phyloP scores from a whole-genome alignment of 2,329 filamentous ascomycete genomes.

The Diplodia sapinea region DNA sequence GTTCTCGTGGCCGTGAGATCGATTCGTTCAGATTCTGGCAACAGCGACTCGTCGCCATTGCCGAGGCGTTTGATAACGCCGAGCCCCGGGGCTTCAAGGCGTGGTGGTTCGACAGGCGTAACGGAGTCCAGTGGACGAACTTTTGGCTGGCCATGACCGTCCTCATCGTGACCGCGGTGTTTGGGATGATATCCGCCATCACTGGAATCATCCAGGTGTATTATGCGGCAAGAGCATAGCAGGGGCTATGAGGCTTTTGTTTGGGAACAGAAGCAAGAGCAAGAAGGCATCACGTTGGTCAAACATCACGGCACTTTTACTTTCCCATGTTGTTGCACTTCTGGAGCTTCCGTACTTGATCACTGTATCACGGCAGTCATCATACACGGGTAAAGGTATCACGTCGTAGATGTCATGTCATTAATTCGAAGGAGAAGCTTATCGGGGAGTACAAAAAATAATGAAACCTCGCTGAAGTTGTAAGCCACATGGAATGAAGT shows the following conservation, averaged over 20 bases:
- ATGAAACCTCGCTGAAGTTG: neutral
- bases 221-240: neutral
- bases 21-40: constrained; percentile 6
- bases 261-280: too few species aligned
- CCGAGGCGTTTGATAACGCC: neutral
- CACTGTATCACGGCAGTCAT: too few species aligned
- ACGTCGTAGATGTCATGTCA: neutral
- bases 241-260: too few species aligned
- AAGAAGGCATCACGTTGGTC: too few species aligned
- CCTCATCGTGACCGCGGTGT: neutral
- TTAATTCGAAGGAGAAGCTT: neutral
- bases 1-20: neutral
- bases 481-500: neutral
- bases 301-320: too few species aligned
- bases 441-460: neutral
- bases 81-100: neutral
- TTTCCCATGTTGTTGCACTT: too few species aligned
- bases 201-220: constrained; percentile 10
- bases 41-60: neutral
- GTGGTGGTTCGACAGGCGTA: constrained; percentile 11
- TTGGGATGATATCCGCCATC: neutral
- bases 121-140: neutral
- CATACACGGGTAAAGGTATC: too few species aligned
- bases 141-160: constrained; percentile 11
- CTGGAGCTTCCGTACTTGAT: too few species aligned